Evolutionary conservation across 1,139 yeast genomes (phyloP), one percentile per base, ranked within the genome.

Genomic region (Wickerhamiella infanticola): DNA sequence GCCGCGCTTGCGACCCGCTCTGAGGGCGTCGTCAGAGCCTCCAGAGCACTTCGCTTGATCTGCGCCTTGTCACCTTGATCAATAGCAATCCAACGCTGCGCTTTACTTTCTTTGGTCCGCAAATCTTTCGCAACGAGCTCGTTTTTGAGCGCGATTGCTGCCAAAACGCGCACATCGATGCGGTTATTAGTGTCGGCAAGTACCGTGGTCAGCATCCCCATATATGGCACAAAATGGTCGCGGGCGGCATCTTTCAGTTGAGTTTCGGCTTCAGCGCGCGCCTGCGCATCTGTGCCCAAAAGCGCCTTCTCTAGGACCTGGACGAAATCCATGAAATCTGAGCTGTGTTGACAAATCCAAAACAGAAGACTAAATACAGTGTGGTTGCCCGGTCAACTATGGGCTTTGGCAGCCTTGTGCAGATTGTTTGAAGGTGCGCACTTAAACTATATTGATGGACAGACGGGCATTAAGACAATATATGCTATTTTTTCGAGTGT

Each of bases 141-240:
- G 65, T 90, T 90, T 68, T 90, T 90, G 57, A 86, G 67, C 13
- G 81, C 84, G 52, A 90, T 69, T 42, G 94, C 95, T 3, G 98
- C 95, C 63, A 93, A 75, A 73, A 85, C 84, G 60, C 97, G 74
- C 46, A 86, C 94, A 65, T 88, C 96, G 5, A 82, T 68, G 56
- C 74, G 77, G 51, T 77, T 44, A 40, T 40, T 35, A 24, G 41
- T 45, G 58, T 80, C 77, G 38, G 79, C 80, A 53, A 90, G 70
- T 31, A 83, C 85, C 53, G 77, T 77, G 40, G 84, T 75, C 58
- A 88, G 74, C 57, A 79, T 69, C 40, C 77, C 75, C 56, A 86
- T 67, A 60, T 80, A 90, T 55, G 72, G 79, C 63, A 68, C 79
- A 66, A 84, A 88, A 63, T 85, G 82, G 52, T 77, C 81, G 55